Base-by-base conservation (phyloP, 225 moss, liverwort and hornwort species). In the Sphagnum contortum region DNA sequence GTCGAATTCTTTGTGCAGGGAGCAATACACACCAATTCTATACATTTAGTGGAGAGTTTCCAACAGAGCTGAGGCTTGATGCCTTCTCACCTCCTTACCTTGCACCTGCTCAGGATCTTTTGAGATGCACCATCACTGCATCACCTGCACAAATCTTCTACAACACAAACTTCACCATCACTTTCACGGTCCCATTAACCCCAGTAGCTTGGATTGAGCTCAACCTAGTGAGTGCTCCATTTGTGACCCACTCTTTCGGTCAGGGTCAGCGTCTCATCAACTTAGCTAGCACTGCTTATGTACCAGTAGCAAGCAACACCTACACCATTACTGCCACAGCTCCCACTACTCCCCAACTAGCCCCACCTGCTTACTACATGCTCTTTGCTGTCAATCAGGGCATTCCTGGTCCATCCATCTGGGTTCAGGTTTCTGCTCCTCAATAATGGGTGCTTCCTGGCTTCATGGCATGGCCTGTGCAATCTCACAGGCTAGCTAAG, bases 241-340 rank as follows among this genome's bases (percentile, higher is more conserved):
- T 53, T 47, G 59, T 61, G 3, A 74, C 79, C 2, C 79, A 79
- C 51, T 79, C 79, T 0, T 79, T 45, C 13, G 49, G 60, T 48
- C 79, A 79, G 64, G 79, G 79, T 7, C 79, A 79, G 64, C 52
- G 79, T 46, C 64, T 68, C 57, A 54, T 79, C 10, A 79, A 74
- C 49, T 71, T 79, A 8, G 47, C 48, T 0, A 71, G 68, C 7
- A 59, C 60, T 2, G 8, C 65, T 45, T 55, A 70, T 2, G 0
- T 68, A 14, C 3, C 63, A 29, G 71, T 68, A 0, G 47, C 7
- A 52, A 52, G 2, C 52, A 52, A 52, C 9, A 9, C 52, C 52
- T 52, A 52, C 52, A 52, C 52, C 9, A 9, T 52, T 9, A 52
- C 7, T 52, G 52, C 52, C 9, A 6, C 9, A 9, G 52, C 7